Evolutionary conservation across 2,329 filamentous ascomycete species (phyloP), one percentile per base, ranked within the genome.

Genomic region (Botrytis sinoallii): DNA sequence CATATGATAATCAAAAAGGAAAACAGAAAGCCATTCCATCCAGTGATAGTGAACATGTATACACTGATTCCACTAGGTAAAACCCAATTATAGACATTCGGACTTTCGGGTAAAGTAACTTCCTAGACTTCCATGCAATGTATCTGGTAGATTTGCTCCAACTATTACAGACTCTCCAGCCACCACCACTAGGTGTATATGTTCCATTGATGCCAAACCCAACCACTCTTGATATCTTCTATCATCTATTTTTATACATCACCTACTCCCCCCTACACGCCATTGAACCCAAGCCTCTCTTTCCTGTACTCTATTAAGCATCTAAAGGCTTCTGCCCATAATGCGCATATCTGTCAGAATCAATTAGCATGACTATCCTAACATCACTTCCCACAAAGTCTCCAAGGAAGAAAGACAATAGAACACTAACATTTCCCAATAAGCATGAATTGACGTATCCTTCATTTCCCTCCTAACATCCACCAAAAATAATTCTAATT

Each of bases 341-440:
- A 32, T 55, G 9, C 14, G 20, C 59, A 48, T 65, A 42, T 65
- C 70, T 71, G 22, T 29, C 9, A 8, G 14, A 16, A 71, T 70
- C 35, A 25, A 40, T 55, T 55, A 55, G 60, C 35, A 63, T 40
- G 25, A 42, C 22, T 22, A 42, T 40, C 1, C 38, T n/a, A 7
- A 10, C 22, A 42, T 22, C 9, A 35, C 20, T 2, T 12, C 25
- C 5, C 14, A 12, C 3, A 3, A 59, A 18, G 25, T 2, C 9
- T 55, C 35, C 38, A 44, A 3, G 7, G 10, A 3, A n/a, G 10
- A n/a, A 7, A 12, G 14, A 65, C 16, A 10, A 57, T 8, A 9
- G 12, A 87, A 81, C 70, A 88, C 83, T 77, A 87, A 84, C 76
- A 88, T 82, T 22, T 86, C 86, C 86, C 88, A 88, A 74, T 87